Percentiles rank a stretch among this genome's conserved stretches.
Conservation (phyloP, 495 filamentous ascomycete genomes). For the Lasiosphaeria ovina region DNA sequence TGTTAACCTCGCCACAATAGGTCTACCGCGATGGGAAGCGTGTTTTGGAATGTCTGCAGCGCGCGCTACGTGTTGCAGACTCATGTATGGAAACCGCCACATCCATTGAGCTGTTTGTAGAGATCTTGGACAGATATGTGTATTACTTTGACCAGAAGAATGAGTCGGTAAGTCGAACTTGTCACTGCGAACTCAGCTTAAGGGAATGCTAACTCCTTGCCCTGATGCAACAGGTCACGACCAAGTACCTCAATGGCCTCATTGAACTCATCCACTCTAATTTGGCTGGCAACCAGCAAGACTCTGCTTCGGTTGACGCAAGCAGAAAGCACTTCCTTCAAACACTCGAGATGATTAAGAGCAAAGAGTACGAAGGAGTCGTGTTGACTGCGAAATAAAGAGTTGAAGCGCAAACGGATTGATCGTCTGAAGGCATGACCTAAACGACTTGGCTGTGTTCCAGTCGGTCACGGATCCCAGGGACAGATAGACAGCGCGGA, state of each 20-base stretch:
- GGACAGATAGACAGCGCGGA: no score
- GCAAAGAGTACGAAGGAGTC: conserved; percentile 89
- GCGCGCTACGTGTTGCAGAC: conserved; percentile 92
- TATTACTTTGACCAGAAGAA: conserved; percentile 99
- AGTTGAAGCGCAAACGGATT: neutral
- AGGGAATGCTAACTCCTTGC: neutral
- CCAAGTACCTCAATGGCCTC: conserved; percentile 95
- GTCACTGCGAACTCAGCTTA: neutral
- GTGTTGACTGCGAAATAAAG: conserved; percentile 67
- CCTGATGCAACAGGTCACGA: conserved; percentile 65
- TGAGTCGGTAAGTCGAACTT: conserved; percentile 73
- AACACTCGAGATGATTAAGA: conserved; percentile 87
- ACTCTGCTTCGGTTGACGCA: conserved; percentile 73
- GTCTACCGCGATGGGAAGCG: conserved; percentile 96
- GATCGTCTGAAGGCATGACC: neutral
- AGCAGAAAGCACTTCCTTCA: conserved; percentile 91
- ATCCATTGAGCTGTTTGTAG: conserved; percentile 94
- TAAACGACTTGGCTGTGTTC: no score
- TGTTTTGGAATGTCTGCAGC: conserved; percentile 92
- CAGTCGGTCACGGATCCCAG: no score
- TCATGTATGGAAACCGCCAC: conserved; percentile 99
- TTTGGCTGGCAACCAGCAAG: conserved; percentile 74
- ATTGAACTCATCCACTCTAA: conserved; percentile 99
- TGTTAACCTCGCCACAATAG: conserved; percentile 44
- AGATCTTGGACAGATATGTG: conserved; percentile 96